Evolutionary conservation across 2,329 filamentous ascomycete genomes (phyloP), one percentile per base, ranked within the genome.

Genomic region (Ceratocystis ficicola): DNA sequence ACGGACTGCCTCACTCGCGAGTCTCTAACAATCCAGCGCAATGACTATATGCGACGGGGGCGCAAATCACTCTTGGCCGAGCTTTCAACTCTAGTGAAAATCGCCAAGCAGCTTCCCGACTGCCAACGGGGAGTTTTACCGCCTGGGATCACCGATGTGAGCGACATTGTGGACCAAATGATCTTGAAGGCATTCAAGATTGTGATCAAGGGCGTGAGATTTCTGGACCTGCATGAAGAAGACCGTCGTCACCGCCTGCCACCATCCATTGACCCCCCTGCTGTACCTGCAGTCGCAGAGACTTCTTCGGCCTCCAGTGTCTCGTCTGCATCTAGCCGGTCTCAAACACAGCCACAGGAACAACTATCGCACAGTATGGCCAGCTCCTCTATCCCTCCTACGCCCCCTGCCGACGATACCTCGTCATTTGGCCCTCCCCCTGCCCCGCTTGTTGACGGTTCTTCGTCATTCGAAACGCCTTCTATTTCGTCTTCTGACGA

Each of bases 131-230:
- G 79, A 3, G 70, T 75, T 52, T 70, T 76, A 0, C 63, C 65
- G n/a, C 32, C 66, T 6, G 63, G 50, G 3, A 12, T 59, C 17
- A 75, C 77, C 15, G 80, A 84, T 59, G 79, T 88, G 12, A 90
- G 90, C 71, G 84, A 88, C 70, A 83, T 93, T 66, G 83, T 96
- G 66, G 93, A 97, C 72, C 89, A 96, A 73, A 90, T 97, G 83
- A 88, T 97, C 28, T 78, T 95, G 64, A 94, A 92, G 74, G 92
- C 92, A 0, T 97, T 96, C 78, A 91, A 89, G 73, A 91, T 97
- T 64, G 89, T 96, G n/a, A 93, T 87, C 61, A 86, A 93, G 71
- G 91, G 89, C 15, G 90, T 96, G 30, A 83, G 87, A 57, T 97
- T 99, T 72, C 81, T 96, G 52, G 94, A 99, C 70, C 81, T 93